Evolutionary conservation across 2,329 filamentous ascomycete genomes (phyloP).

Genomic region (Apiospora rasikravindrae): DNA sequence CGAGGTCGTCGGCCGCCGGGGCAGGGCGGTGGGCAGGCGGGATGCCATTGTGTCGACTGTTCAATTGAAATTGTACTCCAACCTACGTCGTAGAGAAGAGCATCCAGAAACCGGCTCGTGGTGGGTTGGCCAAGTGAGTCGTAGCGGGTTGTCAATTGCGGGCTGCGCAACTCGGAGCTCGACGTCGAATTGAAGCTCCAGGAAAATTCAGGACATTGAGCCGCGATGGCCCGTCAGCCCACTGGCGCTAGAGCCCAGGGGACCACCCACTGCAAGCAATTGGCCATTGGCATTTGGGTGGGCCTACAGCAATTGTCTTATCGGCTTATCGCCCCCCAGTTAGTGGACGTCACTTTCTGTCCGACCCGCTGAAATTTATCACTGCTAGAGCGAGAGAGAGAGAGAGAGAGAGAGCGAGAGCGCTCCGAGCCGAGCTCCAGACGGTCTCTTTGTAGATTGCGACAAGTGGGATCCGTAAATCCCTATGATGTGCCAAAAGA

Average conservation of each 20-base stretch:
- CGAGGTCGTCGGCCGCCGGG: slow-evolving; percentile 22
- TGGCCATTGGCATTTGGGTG: background rate
- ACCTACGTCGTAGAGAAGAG: background rate
- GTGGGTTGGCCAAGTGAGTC: background rate
- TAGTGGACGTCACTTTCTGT: background rate
- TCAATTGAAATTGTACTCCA: background rate
- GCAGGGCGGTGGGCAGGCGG: slow-evolving; percentile 19
- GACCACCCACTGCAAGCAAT: background rate
- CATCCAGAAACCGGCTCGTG: background rate
- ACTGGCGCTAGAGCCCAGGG: background rate
- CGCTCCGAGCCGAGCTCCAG: background rate
- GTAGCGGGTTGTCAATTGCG: background rate
- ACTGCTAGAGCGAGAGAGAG: too few relatives aligned
- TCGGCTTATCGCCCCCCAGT: background rate
- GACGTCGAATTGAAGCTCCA: slow-evolving; percentile 1
- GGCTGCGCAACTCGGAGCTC: slow-evolving; percentile 10
- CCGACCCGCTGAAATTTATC: background rate
- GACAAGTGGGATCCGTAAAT: background rate
- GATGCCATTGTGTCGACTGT: slow-evolving; percentile 21
- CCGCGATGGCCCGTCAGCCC: background rate
- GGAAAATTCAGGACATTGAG: slow-evolving; percentile 8
- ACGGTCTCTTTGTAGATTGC: background rate
- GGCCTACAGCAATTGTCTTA: background rate
- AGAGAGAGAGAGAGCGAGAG: background rate
- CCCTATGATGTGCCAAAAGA: background rate